These are phyloP conservation scores for Cladobotryum protrusum DNA, from an alignment of 2,329 filamentous ascomycete species.

Conservation along the genomic window DNA sequence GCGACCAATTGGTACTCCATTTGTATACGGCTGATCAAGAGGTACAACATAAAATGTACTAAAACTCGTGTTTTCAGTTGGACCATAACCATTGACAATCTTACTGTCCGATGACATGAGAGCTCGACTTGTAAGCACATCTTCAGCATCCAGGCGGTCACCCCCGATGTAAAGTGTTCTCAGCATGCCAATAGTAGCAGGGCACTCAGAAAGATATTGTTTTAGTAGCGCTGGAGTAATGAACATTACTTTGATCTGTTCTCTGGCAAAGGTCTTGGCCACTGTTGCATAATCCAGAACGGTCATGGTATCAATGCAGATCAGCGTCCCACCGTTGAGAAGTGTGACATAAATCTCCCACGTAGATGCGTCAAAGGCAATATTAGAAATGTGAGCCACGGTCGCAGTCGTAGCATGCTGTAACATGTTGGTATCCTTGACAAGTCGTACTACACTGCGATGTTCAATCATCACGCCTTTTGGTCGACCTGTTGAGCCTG, in stretches of 20 bases:
- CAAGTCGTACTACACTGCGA: conserved; percentile 4
- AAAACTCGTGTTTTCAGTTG: conserved; percentile 15
- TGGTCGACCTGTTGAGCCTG: conserved; percentile 43
- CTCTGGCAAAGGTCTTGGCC: conserved; percentile 5
- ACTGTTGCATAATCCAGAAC: conserved; percentile 11
- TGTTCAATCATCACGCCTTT: conserved; percentile 37
- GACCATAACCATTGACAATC: conserved; percentile 13
- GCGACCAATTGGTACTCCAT: conserved; percentile 3
- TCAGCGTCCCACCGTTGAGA: conserved; percentile 13
- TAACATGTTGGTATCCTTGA: neutral
- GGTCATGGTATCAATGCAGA: conserved; percentile 12
- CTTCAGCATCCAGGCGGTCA: conserved; percentile 13
- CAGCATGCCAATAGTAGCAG: conserved; percentile 2
- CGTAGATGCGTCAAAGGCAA: conserved; percentile 14
- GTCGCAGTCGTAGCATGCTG: neutral
- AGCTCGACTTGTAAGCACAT: too few relatives aligned
- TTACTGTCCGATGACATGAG: conserved; percentile 1
- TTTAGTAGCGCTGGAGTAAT: conserved; percentile 17
- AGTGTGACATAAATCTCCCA: conserved; percentile 13
- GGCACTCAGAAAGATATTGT: conserved; percentile 14
- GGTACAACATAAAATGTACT: conserved; percentile 11
- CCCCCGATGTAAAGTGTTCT: conserved; percentile 14
- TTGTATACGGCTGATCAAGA: neutral
- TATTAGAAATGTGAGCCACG: conserved; percentile 9
- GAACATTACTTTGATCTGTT: conserved; percentile 8